Conservation (phyloP, 1,284 basidiomycete species). For the Marasmius sp. region DNA sequence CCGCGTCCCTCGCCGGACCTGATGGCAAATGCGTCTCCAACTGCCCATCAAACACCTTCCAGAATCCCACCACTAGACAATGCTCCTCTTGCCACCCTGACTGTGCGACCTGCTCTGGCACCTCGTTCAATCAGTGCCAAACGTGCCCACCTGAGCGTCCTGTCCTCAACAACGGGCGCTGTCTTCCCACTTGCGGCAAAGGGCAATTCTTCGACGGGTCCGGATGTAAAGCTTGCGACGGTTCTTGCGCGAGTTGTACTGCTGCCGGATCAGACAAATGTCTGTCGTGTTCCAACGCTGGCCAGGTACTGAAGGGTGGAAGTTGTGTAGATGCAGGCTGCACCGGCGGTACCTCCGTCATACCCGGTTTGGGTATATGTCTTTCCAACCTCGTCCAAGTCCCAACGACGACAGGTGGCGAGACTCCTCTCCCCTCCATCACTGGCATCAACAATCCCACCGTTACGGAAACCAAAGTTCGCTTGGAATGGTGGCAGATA, state of each 20-base stretch:
- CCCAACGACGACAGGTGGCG: slow-evolving; percentile 44
- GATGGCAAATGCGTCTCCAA: slow-evolving; percentile 69
- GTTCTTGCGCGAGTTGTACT: slow-evolving; percentile 72
- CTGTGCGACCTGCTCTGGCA: slow-evolving; percentile 73
- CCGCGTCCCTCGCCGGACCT: slow-evolving; percentile 45
- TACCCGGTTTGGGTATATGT: slow-evolving; percentile 74
- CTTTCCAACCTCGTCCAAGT: slow-evolving; percentile 68
- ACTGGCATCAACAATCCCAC: slow-evolving; percentile 53
- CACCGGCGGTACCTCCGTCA: slow-evolving; percentile 47
- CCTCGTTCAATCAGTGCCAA: slow-evolving; percentile 73
- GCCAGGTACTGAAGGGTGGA: slow-evolving; percentile 61
- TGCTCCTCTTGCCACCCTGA: slow-evolving; percentile 80
- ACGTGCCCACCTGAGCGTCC: slow-evolving; percentile 67
- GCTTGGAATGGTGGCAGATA: slow-evolving; percentile 77
- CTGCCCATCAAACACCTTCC: slow-evolving; percentile 72
- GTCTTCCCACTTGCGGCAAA: slow-evolving; percentile 72
- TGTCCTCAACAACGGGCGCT: slow-evolving; percentile 69
- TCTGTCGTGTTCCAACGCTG: slow-evolving; percentile 67
- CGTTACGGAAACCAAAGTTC: slow-evolving; percentile 28
- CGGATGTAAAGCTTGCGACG: slow-evolving; percentile 69
- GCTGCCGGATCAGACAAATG: slow-evolving; percentile 64
- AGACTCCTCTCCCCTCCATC: slow-evolving; percentile 52
- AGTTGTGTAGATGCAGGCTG: slow-evolving; percentile 65
- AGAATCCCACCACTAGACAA: slow-evolving; percentile 46
- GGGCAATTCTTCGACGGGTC: slow-evolving; percentile 71